phyloP scores from a whole-genome alignment of 345 rosid genomes.

The Cardamine resedifolia region DNA sequence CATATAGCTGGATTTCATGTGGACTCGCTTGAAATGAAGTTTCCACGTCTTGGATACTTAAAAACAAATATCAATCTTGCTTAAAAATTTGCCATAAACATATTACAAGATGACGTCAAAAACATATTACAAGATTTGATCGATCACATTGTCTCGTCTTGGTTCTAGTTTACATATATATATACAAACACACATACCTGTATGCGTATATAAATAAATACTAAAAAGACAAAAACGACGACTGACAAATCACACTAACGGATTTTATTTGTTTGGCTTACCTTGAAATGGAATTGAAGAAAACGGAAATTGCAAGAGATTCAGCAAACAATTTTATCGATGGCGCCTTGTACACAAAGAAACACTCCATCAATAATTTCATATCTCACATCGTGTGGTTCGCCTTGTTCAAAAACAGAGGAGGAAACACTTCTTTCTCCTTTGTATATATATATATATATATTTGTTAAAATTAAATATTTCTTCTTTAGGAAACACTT shows the following conservation, averaged over 20 bases:
- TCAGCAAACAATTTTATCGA: no score
- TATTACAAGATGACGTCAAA: not conserved
- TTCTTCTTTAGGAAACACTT: no score
- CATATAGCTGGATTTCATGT: constrained; percentile 31
- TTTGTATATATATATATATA: no score
- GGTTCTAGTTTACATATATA: no score
- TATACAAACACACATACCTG: not conserved
- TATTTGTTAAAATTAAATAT: no score
- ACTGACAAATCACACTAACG: not conserved
- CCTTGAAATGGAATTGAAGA: not conserved
- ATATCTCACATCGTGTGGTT: no score
- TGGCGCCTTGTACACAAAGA: not conserved
- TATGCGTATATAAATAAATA: not conserved
- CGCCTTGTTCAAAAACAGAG: no score
- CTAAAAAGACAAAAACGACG: not conserved
- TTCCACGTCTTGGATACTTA: constrained; percentile 14
- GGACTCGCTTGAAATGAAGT: constrained; percentile 23
- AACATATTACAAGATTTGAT: not conserved
- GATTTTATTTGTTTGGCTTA: not conserved
- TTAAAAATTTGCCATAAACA: not conserved
- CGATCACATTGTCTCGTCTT: not conserved
- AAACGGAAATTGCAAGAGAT: no score
- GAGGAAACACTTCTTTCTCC: no score
- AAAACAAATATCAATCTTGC: not conserved
- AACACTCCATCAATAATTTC: not conserved